These are phyloP conservation scores for Macadamia tetraphylla DNA, from an alignment of 164 flowering plant species.

Conservation along the genomic window DNA sequence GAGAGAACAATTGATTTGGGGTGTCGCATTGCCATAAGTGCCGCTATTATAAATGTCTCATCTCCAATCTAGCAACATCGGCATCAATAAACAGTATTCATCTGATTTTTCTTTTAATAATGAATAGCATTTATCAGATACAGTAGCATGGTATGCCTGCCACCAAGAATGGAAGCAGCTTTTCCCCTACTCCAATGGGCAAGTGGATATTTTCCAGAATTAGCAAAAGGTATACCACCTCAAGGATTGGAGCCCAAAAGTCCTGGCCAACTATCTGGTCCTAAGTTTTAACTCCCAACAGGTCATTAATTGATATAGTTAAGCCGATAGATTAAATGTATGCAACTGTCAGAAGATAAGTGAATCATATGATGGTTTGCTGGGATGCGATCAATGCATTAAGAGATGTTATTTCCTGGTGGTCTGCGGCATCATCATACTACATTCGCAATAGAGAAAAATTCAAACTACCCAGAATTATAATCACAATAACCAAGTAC, in stretches of 20 bases:
- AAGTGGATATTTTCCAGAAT: not conserved
- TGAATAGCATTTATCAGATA: not conserved
- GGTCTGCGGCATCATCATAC: too few relatives aligned
- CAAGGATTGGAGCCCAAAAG: not conserved
- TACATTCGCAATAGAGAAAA: too few relatives aligned
- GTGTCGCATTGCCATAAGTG: conserved; percentile 99
- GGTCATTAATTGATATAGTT: too few relatives aligned
- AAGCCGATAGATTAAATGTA: too few relatives aligned
- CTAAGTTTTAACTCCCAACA: not conserved
- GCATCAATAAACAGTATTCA: not conserved
- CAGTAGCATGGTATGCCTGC: not conserved
- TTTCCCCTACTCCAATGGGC: not conserved
- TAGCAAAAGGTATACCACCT: not conserved
- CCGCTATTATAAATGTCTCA: conserved; percentile 98
- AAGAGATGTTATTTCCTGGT: too few relatives aligned
- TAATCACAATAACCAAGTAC: not conserved
- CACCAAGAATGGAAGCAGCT: not conserved
- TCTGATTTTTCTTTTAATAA: not conserved
- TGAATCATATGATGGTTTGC: not conserved
- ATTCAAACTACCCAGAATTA: too few relatives aligned
- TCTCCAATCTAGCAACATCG: conserved; percentile 79
- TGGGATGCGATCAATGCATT: not conserved
- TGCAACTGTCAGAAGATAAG: not conserved
- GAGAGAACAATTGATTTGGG: conserved; percentile 94
- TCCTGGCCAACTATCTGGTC: not conserved